Percentiles rank a stretch among this genome's conserved stretches.
Evolutionary conservation across 495 filamentous ascomycete genomes (phyloP).

Genomic region (Recurvomyces mirabilis): DNA sequence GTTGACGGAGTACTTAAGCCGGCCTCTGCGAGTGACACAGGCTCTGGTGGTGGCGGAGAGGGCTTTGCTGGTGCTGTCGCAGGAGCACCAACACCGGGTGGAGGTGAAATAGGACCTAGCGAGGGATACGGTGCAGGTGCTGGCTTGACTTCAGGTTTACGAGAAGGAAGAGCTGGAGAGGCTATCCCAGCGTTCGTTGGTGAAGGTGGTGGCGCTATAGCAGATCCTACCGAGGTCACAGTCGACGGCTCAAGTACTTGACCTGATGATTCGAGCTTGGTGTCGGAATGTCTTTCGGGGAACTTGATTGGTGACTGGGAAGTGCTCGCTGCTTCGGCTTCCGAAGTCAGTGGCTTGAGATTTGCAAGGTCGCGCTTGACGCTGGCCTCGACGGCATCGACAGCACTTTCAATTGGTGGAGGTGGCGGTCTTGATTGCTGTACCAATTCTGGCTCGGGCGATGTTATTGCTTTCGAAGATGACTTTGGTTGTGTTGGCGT

Average conservation of each 20-base stretch:
- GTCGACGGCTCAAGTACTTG: slow-evolving; percentile 1
- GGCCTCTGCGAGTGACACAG: too few relatives aligned
- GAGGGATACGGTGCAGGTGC: neutral
- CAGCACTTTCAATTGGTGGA: neutral
- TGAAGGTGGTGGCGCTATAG: neutral
- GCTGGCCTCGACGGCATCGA: slow-evolving; percentile 8
- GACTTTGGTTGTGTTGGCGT: too few relatives aligned
- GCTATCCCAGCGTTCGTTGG: neutral
- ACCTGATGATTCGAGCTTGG: neutral
- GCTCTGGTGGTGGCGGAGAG: too few relatives aligned
- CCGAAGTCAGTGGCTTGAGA: slow-evolving; percentile 9
- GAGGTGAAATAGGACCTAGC: neutral
- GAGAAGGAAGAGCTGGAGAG: too few relatives aligned
- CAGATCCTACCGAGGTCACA: neutral
- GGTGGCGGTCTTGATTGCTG: neutral
- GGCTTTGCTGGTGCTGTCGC: too few relatives aligned
- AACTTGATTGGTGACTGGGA: slow-evolving; percentile 5
- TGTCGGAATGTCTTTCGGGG: neutral
- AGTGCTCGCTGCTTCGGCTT: neutral
- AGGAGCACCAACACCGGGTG: neutral
- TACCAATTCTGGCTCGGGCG: too few relatives aligned
- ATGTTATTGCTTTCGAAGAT: too few relatives aligned
- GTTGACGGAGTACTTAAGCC: neutral
- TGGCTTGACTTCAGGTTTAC: neutral
- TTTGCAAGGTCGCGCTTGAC: slow-evolving; percentile 7